Evolutionary conservation across 306 rosid genomes (phyloP).

Genomic region (Heteromeles arbutifolia): DNA sequence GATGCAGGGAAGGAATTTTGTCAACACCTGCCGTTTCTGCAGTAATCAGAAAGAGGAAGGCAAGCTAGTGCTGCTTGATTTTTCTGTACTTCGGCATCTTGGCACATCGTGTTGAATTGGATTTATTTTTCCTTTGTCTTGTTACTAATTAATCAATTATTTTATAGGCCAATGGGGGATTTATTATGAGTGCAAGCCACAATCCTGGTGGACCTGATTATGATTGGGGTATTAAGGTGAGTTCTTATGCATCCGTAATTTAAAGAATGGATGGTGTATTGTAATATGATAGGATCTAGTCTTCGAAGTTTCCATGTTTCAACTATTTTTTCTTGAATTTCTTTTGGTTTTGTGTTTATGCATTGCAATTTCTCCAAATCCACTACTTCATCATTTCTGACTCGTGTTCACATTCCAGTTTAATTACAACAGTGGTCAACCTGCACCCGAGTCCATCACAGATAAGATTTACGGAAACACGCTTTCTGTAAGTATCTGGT

Average conservation of each 20-base stretch:
- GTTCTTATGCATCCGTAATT: neutral
- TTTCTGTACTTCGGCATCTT: slow-evolving; percentile 19
- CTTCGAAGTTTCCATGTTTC: neutral
- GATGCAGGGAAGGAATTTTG: slow-evolving; percentile 78
- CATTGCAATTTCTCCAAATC: neutral
- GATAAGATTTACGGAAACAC: slow-evolving; percentile 98
- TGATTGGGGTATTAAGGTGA: slow-evolving; percentile 99
- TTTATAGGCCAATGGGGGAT: slow-evolving; percentile 91
- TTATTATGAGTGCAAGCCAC: slow-evolving; percentile 98
- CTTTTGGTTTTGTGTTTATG: neutral
- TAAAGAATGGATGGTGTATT: neutral
- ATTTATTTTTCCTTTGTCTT: slow-evolving; percentile 7
- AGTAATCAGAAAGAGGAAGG: slow-evolving; percentile 87
- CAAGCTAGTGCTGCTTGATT: slow-evolving; percentile 24
- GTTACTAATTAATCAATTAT: slow-evolving; percentile 13
- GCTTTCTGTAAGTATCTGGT: slow-evolving; percentile 61
- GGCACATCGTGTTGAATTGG: neutral
- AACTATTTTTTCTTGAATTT: neutral
- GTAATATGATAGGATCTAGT: neutral
- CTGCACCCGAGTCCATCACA: slow-evolving; percentile 97
- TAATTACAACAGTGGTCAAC: slow-evolving; percentile 95
- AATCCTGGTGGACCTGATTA: slow-evolving; percentile 98
- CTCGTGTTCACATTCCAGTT: slow-evolving; percentile 47
- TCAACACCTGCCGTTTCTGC: slow-evolving; percentile 99
- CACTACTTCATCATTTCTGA: slow-evolving; percentile 25